These are phyloP conservation scores for Rosa multiflora DNA, from an alignment of 306 rosid genomes.

Conservation along the genomic window DNA sequence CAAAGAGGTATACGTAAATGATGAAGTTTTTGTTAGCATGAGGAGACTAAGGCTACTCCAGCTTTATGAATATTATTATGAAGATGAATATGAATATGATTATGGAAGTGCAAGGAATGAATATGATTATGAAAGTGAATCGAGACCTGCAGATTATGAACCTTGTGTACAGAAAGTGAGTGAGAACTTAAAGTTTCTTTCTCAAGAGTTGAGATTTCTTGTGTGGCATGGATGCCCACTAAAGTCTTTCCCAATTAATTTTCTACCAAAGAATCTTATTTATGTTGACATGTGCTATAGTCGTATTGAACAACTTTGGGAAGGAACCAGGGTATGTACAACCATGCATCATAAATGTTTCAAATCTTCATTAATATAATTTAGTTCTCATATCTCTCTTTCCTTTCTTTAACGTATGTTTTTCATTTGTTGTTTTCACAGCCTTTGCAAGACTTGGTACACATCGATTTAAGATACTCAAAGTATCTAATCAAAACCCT, in stretches of 20 bases:
- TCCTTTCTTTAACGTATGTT: too few species aligned
- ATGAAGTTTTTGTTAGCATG: conserved; percentile 30
- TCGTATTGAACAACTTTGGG: conserved; percentile 9
- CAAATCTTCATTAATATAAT: background rate
- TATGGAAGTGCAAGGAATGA: too few species aligned
- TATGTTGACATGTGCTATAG: background rate
- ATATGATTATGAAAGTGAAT: too few species aligned
- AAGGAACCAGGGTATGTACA: background rate
- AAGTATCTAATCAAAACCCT: background rate
- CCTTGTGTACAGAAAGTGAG: background rate
- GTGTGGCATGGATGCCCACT: background rate
- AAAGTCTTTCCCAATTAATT: background rate
- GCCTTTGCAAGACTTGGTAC: background rate
- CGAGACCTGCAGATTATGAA: too few species aligned
- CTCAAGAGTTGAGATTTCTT: background rate
- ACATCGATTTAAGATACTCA: background rate
- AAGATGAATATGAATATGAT: too few species aligned
- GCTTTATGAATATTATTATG: too few species aligned
- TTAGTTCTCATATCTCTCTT: background rate
- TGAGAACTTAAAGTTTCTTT: background rate
- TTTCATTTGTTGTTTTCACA: background rate
- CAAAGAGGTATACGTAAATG: too few species aligned
- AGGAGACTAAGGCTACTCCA: conserved; percentile 7
- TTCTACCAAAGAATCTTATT: background rate
- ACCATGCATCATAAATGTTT: background rate